Evolutionary conservation across 2,329 filamentous ascomycete genomes (phyloP), one percentile per base, ranked within the genome.

Genomic region (Ceratocystis diversiconidia): DNA sequence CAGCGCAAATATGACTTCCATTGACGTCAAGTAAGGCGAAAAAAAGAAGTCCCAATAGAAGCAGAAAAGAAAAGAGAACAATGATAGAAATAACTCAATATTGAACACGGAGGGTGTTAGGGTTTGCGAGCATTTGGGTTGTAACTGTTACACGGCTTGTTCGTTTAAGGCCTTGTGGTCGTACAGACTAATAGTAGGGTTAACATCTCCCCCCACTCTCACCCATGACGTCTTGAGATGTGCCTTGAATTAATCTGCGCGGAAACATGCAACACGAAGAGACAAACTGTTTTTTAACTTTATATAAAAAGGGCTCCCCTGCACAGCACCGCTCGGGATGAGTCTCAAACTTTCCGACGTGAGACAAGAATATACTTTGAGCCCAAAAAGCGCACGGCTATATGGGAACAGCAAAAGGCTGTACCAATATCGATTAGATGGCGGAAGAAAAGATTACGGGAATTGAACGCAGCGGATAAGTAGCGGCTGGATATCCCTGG

Each of bases 341-440:
- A 59, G 28, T 59, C 52, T 59, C 10, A 59, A 59, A 59, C 52
- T 32, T 59, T 32, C 52, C 52, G 52, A 59, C 25, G 52, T 59
- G 22, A 12, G 4, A 59, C 52, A 59, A n/a, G 6, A 17, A n/a
- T n/a, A 22, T n/a, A n/a, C 46, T 17, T 25, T 52, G 48, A 6
- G 10, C n/a, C 52, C 6, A 59, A 10, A 12, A 2, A 17, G 5
- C 30, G 7, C 12, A 32, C 25, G 12, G 28, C 2, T 1, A 59
- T 17, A 17, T 5, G n/a, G 7, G n/a, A 17, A 17, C 12, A 10
- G 52, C 10, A 15, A 30, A 22, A 10, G 7, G 17, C 17, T 50
- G 46, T 50, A 50, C 15, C 22, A 5, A 50, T 50, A 12, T 50
- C 22, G 17, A 22, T n/a, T 5, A 22, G 46, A 50, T n/a, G 22